phyloP scores from a whole-genome alignment of 225 moss, liverwort and hornwort genomes.

The Straminergon stramineum region DNA sequence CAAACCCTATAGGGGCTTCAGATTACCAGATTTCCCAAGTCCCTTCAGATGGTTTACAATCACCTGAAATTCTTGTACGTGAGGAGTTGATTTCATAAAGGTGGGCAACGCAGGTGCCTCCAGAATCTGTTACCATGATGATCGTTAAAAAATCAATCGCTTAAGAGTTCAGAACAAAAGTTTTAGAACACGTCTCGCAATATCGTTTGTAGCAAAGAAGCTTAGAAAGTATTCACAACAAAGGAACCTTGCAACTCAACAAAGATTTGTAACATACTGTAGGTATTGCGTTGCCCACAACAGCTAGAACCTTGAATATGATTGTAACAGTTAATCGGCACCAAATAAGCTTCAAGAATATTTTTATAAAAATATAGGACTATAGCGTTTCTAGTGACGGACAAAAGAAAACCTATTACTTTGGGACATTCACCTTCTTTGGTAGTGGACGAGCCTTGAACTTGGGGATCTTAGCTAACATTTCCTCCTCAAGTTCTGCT shows the following conservation, averaged over 20 bases:
- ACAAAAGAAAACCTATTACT: background rate
- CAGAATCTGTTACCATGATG: constrained; percentile 44
- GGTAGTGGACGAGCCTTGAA: constrained; percentile 87
- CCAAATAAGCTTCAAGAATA: background rate
- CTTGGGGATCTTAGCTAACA: constrained; percentile 78
- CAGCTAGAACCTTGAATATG: background rate
- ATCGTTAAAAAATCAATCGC: background rate
- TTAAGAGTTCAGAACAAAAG: background rate
- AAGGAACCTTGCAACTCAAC: background rate
- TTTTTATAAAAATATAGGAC: background rate
- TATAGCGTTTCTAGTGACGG: background rate
- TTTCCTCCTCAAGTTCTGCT: constrained; percentile 76
- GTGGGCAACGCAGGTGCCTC: constrained; percentile 40
- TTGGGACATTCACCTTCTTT: constrained; percentile 51
- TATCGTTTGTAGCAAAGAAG: background rate
- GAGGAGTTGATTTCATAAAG: constrained; percentile 53
- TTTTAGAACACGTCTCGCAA: background rate
- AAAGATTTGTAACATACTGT: background rate
- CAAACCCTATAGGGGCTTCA: background rate
- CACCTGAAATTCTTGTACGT: constrained; percentile 65
- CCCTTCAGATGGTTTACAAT: background rate
- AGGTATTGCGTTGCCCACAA: background rate
- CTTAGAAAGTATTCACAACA: background rate
- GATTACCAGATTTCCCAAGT: background rate
- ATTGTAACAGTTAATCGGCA: background rate